phyloP scores from a whole-genome alignment of 768 basidiomycete species.

The Hygrocybe punicea region DNA sequence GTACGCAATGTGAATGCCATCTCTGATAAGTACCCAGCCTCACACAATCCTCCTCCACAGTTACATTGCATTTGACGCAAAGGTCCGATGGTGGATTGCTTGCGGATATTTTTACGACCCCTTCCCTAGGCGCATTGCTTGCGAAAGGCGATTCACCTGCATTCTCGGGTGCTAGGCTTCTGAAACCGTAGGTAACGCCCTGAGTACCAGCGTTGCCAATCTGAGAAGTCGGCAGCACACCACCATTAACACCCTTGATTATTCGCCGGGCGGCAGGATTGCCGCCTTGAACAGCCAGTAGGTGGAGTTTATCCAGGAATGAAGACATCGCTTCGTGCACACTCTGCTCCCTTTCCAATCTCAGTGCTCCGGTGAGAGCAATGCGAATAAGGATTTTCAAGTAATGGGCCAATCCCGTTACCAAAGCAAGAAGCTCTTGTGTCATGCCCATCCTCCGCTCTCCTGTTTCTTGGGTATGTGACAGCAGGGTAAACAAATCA shows the following conservation, averaged over 20 bases:
- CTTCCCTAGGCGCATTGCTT: slow-evolving; percentile 40
- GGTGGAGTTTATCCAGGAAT: slow-evolving; percentile 90
- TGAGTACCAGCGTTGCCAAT: slow-evolving; percentile 70
- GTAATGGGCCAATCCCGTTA: slow-evolving; percentile 98
- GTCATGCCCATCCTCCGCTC: slow-evolving; percentile 93
- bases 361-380: slow-evolving; percentile 91
- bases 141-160: slow-evolving; percentile 84
- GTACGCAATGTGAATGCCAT: slow-evolving; percentile 95
- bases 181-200: slow-evolving; percentile 88
- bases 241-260: slow-evolving; percentile 72
- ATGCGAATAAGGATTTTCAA: slow-evolving; percentile 99
- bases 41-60: slow-evolving; percentile 97
- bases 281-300: slow-evolving; percentile 81
- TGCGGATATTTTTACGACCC: slow-evolving; percentile 52
- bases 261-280: slow-evolving; percentile 74
- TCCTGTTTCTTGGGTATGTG: slow-evolving; percentile 92
- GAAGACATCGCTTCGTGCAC: slow-evolving; percentile 79
- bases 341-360: slow-evolving; percentile 87
- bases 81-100: slow-evolving; percentile 82
- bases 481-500: slow-evolving; percentile 93
- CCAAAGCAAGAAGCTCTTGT: slow-evolving; percentile 92
- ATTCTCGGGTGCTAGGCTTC: slow-evolving; percentile 85
- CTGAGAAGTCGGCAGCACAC: slow-evolving; percentile 43
- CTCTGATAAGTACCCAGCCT: slow-evolving; percentile 93
- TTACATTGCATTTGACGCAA: slow-evolving; percentile 82